phyloP scores from a whole-genome alignment of 805 yeast genomes.

The Lachancea thermotolerans region DNA sequence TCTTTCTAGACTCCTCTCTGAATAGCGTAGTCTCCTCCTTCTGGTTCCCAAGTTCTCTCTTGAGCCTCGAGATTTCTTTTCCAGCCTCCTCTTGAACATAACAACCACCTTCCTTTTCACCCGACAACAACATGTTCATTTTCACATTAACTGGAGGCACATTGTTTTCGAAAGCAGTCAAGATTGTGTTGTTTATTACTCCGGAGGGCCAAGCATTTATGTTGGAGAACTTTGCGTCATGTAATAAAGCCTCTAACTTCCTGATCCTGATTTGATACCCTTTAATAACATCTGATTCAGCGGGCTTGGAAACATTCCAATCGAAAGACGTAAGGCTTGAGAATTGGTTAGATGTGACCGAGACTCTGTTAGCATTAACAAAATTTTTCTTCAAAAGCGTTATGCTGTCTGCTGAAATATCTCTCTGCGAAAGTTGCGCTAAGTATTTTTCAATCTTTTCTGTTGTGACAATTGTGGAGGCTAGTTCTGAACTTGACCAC shows the following conservation, averaged over 20 bases:
- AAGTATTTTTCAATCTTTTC: slow-evolving; percentile 35
- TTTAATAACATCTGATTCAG: slow-evolving; percentile 29
- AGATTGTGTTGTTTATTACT: slow-evolving; percentile 26
- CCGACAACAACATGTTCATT: slow-evolving; percentile 6
- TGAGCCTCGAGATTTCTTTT: slow-evolving; percentile 1
- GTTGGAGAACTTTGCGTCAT: slow-evolving; percentile 60
- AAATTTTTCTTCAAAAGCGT: slow-evolving; percentile 35
- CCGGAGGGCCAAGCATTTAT: slow-evolving; percentile 41
- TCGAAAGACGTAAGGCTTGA: no score
- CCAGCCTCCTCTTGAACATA: background rate
- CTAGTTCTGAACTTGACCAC: no score
- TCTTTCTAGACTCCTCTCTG: slow-evolving; percentile 4
- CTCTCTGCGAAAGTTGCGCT: slow-evolving; percentile 26
- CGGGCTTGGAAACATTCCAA: slow-evolving; percentile 1
- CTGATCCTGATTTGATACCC: slow-evolving; percentile 68
- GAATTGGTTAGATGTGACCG: background rate
- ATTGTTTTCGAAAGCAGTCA: slow-evolving; percentile 13
- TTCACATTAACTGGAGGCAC: slow-evolving; percentile 13
- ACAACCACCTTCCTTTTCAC: background rate
- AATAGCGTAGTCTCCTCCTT: slow-evolving; percentile 1
- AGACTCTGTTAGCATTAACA: slow-evolving; percentile 16
- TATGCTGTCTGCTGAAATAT: slow-evolving; percentile 31
- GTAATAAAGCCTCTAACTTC: slow-evolving; percentile 69
- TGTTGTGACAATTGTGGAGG: slow-evolving; percentile 4
- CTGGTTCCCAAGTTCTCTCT: slow-evolving; percentile 5